Evolutionary conservation across 768 basidiomycete genomes (phyloP).

Genomic region (Lactarius hengduanensis): DNA sequence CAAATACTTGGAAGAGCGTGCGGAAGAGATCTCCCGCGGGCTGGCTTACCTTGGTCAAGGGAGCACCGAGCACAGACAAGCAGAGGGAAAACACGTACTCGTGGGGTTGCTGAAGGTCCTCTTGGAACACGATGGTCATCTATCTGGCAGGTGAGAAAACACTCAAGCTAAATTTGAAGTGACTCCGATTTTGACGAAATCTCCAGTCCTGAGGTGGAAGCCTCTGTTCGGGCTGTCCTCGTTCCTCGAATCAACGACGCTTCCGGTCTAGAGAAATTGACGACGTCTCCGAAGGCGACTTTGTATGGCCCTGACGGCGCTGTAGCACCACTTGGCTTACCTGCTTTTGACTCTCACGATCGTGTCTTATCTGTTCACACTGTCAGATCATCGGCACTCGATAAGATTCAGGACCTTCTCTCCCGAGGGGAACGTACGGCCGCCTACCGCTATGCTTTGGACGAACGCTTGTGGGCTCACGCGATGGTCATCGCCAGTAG

Average conservation of each 20-base stretch:
- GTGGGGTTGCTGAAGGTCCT: conserved; percentile 73
- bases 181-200: conserved; percentile 10
- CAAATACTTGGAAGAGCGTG: conserved; percentile 73
- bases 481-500: conserved; percentile 93
- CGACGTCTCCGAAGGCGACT: conserved; percentile 17
- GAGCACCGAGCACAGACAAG: conserved; percentile 51
- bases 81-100: conserved; percentile 76
- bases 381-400: conserved; percentile 61
- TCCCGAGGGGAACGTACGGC: conserved; percentile 80
- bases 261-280: conserved; percentile 17
- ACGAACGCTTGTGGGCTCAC: conserved; percentile 91
- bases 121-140: conserved; percentile 85
- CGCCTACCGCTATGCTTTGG: conserved; percentile 86
- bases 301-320: conserved; percentile 22
- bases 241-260: conserved; percentile 52
- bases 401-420: conserved; percentile 77
- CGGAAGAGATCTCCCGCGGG: conserved; percentile 74
- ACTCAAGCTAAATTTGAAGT: background rate
- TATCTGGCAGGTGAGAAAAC: conserved; percentile 76
- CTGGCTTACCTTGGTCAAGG: conserved; percentile 63
- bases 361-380: conserved; percentile 55
- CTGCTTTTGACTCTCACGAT: conserved; percentile 42
- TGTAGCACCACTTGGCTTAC: conserved; percentile 21
- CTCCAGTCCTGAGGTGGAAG: conserved; percentile 62
- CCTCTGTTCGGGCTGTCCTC: conserved; percentile 70